phyloP scores from a whole-genome alignment of 2,329 filamentous ascomycete genomes.

The Ambrosiella beaveri region DNA sequence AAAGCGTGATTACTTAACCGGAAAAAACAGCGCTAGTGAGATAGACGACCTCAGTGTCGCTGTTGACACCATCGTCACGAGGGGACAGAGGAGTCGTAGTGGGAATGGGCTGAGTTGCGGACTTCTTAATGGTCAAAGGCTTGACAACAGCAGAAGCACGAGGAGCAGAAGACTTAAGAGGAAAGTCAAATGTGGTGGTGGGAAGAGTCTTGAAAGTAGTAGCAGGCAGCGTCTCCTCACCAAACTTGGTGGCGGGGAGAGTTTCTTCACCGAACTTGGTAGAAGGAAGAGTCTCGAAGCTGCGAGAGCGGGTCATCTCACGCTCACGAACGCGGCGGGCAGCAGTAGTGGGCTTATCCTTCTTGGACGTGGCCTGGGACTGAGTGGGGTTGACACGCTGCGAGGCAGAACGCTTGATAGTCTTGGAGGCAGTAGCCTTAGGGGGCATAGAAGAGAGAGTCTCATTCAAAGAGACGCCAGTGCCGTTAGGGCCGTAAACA shows the following conservation, averaged over 20 bases:
- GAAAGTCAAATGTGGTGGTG: too few relatives aligned
- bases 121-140: slow-evolving; percentile 21
- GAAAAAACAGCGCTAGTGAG: slow-evolving; percentile 33
- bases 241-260: too few relatives aligned
- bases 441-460: slow-evolving; percentile 19
- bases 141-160: background rate
- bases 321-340: slow-evolving; percentile 17
- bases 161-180: background rate
- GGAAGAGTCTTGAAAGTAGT: slow-evolving; percentile 15
- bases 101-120: slow-evolving; percentile 19
- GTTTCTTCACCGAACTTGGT: slow-evolving; percentile 7
- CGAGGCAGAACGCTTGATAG: slow-evolving; percentile 22
- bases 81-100: slow-evolving; percentile 3
- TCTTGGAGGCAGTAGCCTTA: slow-evolving; percentile 21
- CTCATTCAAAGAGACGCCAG: slow-evolving; percentile 32
- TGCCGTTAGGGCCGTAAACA: slow-evolving; percentile 47
- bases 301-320: slow-evolving; percentile 30
- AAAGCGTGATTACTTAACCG: slow-evolving; percentile 19
- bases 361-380: slow-evolving; percentile 12
- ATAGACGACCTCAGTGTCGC: slow-evolving; percentile 22
- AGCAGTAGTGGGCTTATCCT: slow-evolving; percentile 11
- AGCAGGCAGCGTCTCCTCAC: background rate
- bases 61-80: slow-evolving; percentile 18
- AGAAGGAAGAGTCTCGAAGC: slow-evolving; percentile 33
- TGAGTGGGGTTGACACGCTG: slow-evolving; percentile 14